Percentiles rank a stretch among this genome's conserved stretches.
These are phyloP conservation scores for Kurtzmaniella cleridarum DNA, from an alignment of 805 yeast genomes.

Conservation along the genomic window DNA sequence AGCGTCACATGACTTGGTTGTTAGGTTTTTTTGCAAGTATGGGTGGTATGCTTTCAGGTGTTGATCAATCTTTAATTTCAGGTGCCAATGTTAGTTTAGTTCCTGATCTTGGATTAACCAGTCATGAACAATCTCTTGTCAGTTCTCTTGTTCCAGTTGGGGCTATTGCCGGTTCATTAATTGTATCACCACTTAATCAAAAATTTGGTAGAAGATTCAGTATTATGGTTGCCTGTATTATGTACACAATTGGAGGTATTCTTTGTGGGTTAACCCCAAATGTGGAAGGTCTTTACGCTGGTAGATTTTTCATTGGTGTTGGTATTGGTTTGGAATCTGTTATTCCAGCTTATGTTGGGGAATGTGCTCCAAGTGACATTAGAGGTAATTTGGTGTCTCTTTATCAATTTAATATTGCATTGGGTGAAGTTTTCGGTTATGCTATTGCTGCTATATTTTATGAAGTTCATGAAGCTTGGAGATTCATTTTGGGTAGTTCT, in stretches of 20 bases:
- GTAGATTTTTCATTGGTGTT: slow-evolving; percentile 52
- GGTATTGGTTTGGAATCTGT: slow-evolving; percentile 69
- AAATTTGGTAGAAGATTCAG: slow-evolving; percentile 51
- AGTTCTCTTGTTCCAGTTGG: slow-evolving; percentile 65
- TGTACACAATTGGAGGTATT: slow-evolving; percentile 58
- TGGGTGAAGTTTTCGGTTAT: slow-evolving; percentile 62
- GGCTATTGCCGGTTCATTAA: slow-evolving; percentile 57
- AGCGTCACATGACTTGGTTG: slow-evolving; percentile 40
- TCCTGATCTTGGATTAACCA: slow-evolving; percentile 32
- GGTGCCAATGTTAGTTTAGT: slow-evolving; percentile 57
- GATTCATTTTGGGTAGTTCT: slow-evolving; percentile 62
- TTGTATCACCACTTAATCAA: slow-evolving; percentile 56
- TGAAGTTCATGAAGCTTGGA: slow-evolving; percentile 55
- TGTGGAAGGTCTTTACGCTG: slow-evolving; percentile 42
- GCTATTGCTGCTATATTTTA: slow-evolving; percentile 60
- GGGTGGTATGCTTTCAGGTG: slow-evolving; percentile 62
- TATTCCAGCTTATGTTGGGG: slow-evolving; percentile 58
- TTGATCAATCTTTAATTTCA: slow-evolving; percentile 62
- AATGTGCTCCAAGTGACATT: slow-evolving; percentile 51
- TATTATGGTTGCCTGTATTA: slow-evolving; percentile 50
- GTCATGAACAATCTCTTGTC: slow-evolving; percentile 46
- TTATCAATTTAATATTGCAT: slow-evolving; percentile 60
- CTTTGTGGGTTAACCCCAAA: slow-evolving; percentile 43
- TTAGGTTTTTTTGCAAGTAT: slow-evolving; percentile 55
- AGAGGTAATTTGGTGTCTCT: slow-evolving; percentile 59